Conservation (phyloP, 108 stramenopile genomes). For the Nitzschia inconspicua region DNA sequence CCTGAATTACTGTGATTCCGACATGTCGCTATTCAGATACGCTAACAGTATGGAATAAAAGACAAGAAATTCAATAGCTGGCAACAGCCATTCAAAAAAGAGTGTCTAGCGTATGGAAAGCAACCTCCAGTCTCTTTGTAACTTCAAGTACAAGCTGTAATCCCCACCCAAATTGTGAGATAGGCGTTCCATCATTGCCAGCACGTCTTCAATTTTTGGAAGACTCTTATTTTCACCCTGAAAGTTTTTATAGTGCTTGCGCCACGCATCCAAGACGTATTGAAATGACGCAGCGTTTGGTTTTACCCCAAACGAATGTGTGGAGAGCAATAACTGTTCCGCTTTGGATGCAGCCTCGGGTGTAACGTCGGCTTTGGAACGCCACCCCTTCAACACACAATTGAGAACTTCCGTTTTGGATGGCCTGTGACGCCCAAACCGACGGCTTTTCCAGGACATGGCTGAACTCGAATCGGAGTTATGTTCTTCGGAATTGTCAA, state of each 20-base stretch:
- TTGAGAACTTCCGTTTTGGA: constrained; percentile 20
- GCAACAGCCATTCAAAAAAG: no score
- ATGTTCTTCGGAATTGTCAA: not conserved
- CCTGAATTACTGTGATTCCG: no score
- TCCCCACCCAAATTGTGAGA: not conserved
- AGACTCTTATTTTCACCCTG: not conserved
- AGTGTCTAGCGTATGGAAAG: no score
- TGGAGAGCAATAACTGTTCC: constrained; percentile 22
- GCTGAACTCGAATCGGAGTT: not conserved
- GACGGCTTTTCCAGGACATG: not conserved
- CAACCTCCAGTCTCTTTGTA: constrained; percentile 7
- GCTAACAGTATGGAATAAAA: no score
- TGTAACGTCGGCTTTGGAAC: not conserved
- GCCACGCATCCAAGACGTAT: constrained; percentile 19
- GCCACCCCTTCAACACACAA: constrained; percentile 25
- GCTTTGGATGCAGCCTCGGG: constrained; percentile 21
- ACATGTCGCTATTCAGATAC: no score
- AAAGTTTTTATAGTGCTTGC: not conserved
- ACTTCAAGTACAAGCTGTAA: constrained; percentile 1
- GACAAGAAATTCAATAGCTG: no score
- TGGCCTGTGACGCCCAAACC: not conserved
- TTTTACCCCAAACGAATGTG: constrained; percentile 13
- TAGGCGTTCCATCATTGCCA: constrained; percentile 18
- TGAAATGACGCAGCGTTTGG: constrained; percentile 24
- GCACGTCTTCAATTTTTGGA: constrained; percentile 11